These are phyloP conservation scores for Dunaliella primolecta DNA, from an alignment of 139 green algal genomes.

Conservation along the genomic window DNA sequence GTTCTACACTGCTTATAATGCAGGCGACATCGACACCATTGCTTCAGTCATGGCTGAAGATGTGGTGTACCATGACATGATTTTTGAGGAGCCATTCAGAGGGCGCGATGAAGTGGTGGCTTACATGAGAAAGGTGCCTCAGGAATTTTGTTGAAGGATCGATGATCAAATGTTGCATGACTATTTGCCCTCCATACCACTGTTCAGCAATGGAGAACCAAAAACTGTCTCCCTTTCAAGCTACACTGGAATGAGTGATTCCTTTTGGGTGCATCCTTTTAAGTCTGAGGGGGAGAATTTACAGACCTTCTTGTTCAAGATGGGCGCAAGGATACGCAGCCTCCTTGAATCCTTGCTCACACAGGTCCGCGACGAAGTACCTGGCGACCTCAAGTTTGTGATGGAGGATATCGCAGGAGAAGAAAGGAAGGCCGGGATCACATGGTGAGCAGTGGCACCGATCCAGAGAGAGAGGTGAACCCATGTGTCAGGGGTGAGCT, in stretches of 20 bases:
- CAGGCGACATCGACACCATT: constrained; percentile 58
- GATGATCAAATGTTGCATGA: background rate
- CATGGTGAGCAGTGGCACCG: constrained; percentile 74
- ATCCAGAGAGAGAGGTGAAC: too few relatives aligned
- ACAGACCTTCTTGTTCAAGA: too few relatives aligned
- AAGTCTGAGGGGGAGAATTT: too few relatives aligned
- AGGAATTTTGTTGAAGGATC: background rate
- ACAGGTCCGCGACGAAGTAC: constrained; percentile 24
- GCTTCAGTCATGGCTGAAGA: constrained; percentile 60
- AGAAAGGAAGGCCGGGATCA: constrained; percentile 57
- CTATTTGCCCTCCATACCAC: too few relatives aligned
- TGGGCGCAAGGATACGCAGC: background rate
- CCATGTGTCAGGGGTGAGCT: too few relatives aligned
- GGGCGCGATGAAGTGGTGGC: constrained; percentile 31
- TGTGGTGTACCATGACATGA: constrained; percentile 46
- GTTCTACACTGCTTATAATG: constrained; percentile 74
- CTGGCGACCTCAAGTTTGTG: constrained; percentile 67
- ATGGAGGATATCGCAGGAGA: constrained; percentile 70
- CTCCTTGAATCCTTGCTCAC: background rate
- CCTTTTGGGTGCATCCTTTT: too few relatives aligned
- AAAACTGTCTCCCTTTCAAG: too few relatives aligned
- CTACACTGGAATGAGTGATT: too few relatives aligned
- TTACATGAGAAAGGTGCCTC: constrained; percentile 15
- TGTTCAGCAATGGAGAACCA: too few relatives aligned
- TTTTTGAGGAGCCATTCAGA: constrained; percentile 71